A percentile compares a stretch with the other conserved stretches of the same genome.
phyloP scores from a whole-genome alignment of 495 filamentous ascomycete species.

The Polyplosphaeria fusca region DNA sequence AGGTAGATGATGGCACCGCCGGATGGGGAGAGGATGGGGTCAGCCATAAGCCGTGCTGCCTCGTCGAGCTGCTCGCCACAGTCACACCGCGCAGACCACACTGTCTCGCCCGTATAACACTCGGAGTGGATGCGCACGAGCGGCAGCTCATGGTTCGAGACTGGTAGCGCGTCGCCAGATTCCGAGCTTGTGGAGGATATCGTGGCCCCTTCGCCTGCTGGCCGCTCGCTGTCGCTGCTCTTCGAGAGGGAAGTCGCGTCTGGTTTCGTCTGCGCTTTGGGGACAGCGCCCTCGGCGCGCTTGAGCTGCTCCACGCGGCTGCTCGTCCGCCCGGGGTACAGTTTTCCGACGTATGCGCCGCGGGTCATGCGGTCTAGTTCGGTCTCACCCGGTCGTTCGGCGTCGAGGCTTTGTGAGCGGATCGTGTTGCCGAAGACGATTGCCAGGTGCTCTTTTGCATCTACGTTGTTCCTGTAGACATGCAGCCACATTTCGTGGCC shows the following conservation, averaged over 20 bases:
- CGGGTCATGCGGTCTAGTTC: slow-evolving; percentile 95
- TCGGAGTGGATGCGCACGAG: slow-evolving; percentile 95
- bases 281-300: slow-evolving; percentile 32
- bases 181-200: slow-evolving; percentile 8
- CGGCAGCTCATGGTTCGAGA: slow-evolving; percentile 44
- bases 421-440: slow-evolving; percentile 92
- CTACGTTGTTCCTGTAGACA: slow-evolving; percentile 85
- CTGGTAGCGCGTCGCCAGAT: slow-evolving; percentile 4
- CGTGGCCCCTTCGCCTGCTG: neutral
- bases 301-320: slow-evolving; percentile 51
- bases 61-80: slow-evolving; percentile 98
- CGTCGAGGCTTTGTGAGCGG: slow-evolving; percentile 74
- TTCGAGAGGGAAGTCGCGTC: neutral
- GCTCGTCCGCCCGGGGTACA: slow-evolving; percentile 79
- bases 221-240: neutral
- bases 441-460: slow-evolving; percentile 95
- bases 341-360: slow-evolving; percentile 82
- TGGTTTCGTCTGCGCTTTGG: neutral
- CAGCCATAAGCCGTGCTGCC: slow-evolving; percentile 87
- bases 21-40: slow-evolving; percentile 56
- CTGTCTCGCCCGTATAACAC: slow-evolving; percentile 98
- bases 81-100: slow-evolving; percentile 95
- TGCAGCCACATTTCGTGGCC: slow-evolving; percentile 97
- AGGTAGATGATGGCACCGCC: slow-evolving; percentile 94
- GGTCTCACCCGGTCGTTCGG: slow-evolving; percentile 78